Evolutionary conservation across 441 rosid species (phyloP), one percentile per base, ranked within the genome.

Genomic region (Gossypium laxum): DNA sequence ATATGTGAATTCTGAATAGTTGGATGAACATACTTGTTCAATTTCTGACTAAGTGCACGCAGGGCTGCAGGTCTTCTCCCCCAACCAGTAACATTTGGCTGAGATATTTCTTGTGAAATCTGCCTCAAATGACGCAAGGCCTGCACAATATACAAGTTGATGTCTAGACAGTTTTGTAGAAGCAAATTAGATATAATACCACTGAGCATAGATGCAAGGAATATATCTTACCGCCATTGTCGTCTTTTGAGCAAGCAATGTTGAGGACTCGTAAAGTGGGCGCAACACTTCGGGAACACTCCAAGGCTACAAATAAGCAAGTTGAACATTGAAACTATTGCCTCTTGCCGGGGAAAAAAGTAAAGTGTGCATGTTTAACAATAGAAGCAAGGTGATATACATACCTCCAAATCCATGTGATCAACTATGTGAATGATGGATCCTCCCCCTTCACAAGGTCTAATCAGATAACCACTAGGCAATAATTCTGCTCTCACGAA

Each of bases 391-490:
- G 50, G 57, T 10, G 32, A 51, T 63, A 19, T 60, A 51, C 32
- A 15, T 57, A 86, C 92, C 89, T 86, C 92, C 48, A 88, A 82
- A 78, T 88, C 89, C 69, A 86, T 67, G 75, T 88, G 92, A 80
- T 88, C 89, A 12, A 88, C 92, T 47, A 88, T 80, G 72, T 88
- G 89, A 76, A 88, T 82, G 72, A 88, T 85, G 21, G 92, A 88
- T 14, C 92, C 92, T 70, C 92, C 90, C 18, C 92, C 92, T 80
- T 88, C 92, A 67, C 92, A 88, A 1, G 92, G 92, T 72, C 92
- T 78, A 81, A 88, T 88, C 68, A 88, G 76, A 68, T 86, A 88
- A 26, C 92, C 92, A 60, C 92, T 88, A 10, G 92, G 88, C 52
- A 88, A 76, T 67, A 82, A 78, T 78, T 86, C 92, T 62, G 88